These are phyloP conservation scores for Dendrobium catenatum DNA, from an alignment of 106 monocot species.

Conservation along the genomic window DNA sequence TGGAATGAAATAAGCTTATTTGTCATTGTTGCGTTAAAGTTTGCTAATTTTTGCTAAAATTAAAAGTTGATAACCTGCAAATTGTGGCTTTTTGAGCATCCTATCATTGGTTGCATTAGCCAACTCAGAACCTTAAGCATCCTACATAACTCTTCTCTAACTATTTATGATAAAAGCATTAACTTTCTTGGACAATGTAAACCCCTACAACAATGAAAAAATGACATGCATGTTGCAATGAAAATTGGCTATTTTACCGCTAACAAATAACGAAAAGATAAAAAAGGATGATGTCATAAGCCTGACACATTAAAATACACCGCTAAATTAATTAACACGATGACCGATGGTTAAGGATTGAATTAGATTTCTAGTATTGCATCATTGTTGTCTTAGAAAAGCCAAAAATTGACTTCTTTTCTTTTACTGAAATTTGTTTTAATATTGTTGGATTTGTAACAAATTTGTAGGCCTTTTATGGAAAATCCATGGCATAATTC, in stretches of 20 bases:
- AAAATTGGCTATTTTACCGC: neutral
- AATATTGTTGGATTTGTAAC: neutral
- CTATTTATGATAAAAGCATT: neutral
- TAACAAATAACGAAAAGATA: neutral
- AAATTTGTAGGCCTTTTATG: constrained; percentile 52
- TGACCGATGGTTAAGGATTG: neutral
- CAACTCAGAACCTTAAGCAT: neutral
- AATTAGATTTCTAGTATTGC: neutral
- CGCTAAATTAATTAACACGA: neutral
- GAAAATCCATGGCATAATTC: constrained; percentile 99
- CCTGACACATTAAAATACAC: neutral
- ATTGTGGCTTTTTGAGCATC: neutral
- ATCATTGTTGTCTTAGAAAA: neutral
- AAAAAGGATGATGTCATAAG: neutral
- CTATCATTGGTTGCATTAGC: neutral
- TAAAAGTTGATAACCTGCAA: neutral
- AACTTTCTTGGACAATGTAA: neutral
- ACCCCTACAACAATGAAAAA: neutral
- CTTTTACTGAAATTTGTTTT: neutral
- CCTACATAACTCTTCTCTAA: neutral
- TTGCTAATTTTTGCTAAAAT: neutral
- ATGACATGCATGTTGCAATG: neutral
- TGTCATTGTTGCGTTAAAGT: neutral
- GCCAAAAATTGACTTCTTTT: neutral
- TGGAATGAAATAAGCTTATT: neutral